Evolutionary conservation across 371 early-diverging fungal genomes (phyloP).

Genomic region (Rhizopus microsporus): DNA sequence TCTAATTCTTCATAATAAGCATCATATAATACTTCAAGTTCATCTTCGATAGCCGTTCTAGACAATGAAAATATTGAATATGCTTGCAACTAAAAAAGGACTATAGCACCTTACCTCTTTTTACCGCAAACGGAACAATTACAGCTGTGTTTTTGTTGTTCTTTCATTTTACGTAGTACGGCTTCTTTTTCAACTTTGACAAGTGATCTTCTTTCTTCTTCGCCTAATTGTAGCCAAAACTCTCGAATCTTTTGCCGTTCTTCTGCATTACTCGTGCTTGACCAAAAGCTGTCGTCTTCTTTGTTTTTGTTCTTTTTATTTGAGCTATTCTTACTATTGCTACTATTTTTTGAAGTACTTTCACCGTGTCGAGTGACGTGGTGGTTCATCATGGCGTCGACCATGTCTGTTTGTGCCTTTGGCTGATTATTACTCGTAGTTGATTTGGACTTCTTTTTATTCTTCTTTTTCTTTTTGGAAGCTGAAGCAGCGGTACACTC

Average conservation of each 20-base stretch:
- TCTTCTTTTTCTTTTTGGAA: conserved; percentile 26
- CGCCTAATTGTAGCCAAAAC: conserved; percentile 87
- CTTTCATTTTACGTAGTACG: conserved; percentile 89
- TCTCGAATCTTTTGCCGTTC: conserved; percentile 85
- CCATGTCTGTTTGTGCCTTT: conserved; percentile 24
- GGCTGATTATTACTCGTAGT: conserved; percentile 5
- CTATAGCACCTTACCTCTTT: conserved; percentile 65
- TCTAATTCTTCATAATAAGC: conserved; percentile 92
- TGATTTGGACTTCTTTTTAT: conserved; percentile 20
- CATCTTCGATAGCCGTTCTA: conserved; percentile 89
- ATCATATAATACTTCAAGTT: conserved; percentile 88
- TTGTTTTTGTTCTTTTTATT: conserved; percentile 11
- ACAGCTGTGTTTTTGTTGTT: conserved; percentile 91
- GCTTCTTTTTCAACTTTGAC: conserved; percentile 91
- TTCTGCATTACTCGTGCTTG: conserved; percentile 69
- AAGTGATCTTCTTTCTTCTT: conserved; percentile 81
- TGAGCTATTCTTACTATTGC: neutral
- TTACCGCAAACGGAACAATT: conserved; percentile 87
- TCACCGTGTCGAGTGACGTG: conserved; percentile 28
- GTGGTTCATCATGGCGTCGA: conserved; percentile 33
- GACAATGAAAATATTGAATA: conserved; percentile 1
- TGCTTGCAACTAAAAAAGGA: neutral
- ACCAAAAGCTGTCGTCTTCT: conserved; percentile 61
- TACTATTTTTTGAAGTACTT: conserved; percentile 8
- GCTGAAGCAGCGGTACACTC: conserved; percentile 17